Evolutionary conservation across 257 asterid species (phyloP).

Genomic region (Solanum ossicruentum): DNA sequence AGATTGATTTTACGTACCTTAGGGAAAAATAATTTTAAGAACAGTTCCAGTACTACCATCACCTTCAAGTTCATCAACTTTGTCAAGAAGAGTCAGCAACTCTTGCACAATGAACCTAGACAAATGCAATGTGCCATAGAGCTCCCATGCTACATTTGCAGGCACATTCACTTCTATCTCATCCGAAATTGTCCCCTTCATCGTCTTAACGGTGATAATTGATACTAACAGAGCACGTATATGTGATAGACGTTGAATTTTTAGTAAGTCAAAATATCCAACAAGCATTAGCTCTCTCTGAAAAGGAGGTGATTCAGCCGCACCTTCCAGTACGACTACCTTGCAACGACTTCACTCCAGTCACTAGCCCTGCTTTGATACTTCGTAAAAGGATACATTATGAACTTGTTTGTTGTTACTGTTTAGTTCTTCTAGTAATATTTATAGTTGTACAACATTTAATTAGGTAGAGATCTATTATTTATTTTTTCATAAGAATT

Average conservation of each 20-base stretch:
- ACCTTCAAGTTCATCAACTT: not conserved
- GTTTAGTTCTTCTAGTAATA: not conserved
- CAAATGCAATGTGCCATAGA: not conserved
- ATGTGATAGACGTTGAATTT: not conserved
- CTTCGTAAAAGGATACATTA: not conserved
- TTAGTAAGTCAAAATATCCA: too few relatives aligned
- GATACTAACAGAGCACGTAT: not conserved
- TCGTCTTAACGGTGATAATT: not conserved
- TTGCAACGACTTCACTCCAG: too few relatives aligned
- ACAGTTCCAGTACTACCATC: not conserved
- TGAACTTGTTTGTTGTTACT: not conserved
- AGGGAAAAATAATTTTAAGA: not conserved
- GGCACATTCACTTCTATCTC: not conserved
- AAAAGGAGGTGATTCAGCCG: not conserved
- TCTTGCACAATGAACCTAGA: not conserved
- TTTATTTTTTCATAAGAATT: not conserved
- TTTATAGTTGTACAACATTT: not conserved
- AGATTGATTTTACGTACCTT: not conserved
- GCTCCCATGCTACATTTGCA: not conserved
- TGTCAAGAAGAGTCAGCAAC: not conserved
- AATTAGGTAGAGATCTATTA: not conserved
- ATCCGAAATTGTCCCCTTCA: not conserved
- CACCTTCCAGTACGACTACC: not conserved
- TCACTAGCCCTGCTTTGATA: too few relatives aligned
- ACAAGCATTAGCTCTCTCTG: too few relatives aligned